Base-by-base conservation (phyloP, 2,329 filamentous ascomycete genomes). In the Xylaria polymorpha region DNA sequence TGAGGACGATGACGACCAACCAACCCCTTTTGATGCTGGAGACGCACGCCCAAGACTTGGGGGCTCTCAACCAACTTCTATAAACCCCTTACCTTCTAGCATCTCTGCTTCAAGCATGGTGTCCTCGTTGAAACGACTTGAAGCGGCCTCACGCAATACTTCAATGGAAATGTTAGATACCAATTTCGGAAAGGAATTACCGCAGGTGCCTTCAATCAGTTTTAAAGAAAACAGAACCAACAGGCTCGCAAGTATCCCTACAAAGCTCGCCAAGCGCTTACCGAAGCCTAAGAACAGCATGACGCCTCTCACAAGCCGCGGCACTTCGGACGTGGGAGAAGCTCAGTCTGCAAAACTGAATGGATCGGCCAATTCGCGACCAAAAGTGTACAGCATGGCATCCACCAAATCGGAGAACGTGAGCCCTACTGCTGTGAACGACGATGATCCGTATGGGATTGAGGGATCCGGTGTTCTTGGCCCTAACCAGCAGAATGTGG, bases 401-500 rank as follows among this genome's bases (percentile, higher is more conserved):
- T 41, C 65, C 1, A 56, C 53, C 0, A 76, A 73, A 55, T 25
- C 51, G 29, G 76, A 78, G 63, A 79, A 78, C 43, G 58, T 78
- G 2, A 74, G 73, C 37, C 77, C 76, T 1, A 58, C 66, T 41
- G 18, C 29, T 0, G 44, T 37, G 10, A 51, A 35, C 14, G 69
- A 70, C 22, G 32, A 69, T 67, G 67, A 76, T 69, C 61, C 75
- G 51, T 64, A 77, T 65, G 61, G 64, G 57, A 58, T 70, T 48
- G 51, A 72, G 44, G 70, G 67, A 32, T 22, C 69, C 10, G 71
- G 70, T 59, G 35, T 73, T 37, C 64, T 74, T 14, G 66, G 73
- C 15, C 68, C 66, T 22, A 59, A 64, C 4, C 67, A 67, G 0
- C 81, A 83, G 66, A 76, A 75, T 0, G 75, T 82, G 68, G 83